Percentiles rank a stretch among this genome's conserved stretches.
phyloP scores from a whole-genome alignment of 805 yeast species.

The Yamadazyma kitorensis region DNA sequence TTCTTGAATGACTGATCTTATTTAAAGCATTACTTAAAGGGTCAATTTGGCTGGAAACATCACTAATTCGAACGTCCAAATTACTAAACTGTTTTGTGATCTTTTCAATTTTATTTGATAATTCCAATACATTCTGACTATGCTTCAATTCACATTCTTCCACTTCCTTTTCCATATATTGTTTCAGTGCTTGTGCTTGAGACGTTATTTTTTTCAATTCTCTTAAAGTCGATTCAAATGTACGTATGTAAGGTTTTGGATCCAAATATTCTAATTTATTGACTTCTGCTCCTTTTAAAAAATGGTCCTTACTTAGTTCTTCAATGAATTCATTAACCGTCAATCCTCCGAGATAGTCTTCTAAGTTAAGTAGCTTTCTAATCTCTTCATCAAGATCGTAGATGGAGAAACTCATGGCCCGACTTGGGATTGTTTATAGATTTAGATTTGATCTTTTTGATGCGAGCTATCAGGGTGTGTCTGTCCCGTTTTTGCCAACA shows the following conservation, averaged over 20 bases:
- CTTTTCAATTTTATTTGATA: conserved; percentile 46
- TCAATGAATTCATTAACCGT: conserved; percentile 80
- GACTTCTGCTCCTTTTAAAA: conserved; percentile 47
- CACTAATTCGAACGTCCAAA: conserved; percentile 52
- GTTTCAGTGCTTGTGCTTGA: conserved; percentile 52
- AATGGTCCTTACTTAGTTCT: conserved; percentile 68
- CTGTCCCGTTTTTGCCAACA: too few relatives aligned
- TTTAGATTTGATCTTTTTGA: too few relatives aligned
- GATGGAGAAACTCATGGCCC: conserved; percentile 42
- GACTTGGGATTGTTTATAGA: too few relatives aligned
- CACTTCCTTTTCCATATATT: conserved; percentile 54
- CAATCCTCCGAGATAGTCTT: conserved; percentile 64
- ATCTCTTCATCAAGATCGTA: conserved; percentile 67
- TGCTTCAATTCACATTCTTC: conserved; percentile 63
- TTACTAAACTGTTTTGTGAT: conserved; percentile 47
- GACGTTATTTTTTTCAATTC: conserved; percentile 63
- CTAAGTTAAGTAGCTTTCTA: conserved; percentile 51
- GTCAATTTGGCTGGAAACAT: conserved; percentile 56
- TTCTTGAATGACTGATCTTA: conserved; percentile 67
- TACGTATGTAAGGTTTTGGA: conserved; percentile 91
- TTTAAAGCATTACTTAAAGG: conserved; percentile 71
- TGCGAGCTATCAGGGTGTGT: too few relatives aligned
- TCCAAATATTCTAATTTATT: conserved; percentile 61
- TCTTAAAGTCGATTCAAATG: conserved; percentile 80
- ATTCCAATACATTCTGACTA: conserved; percentile 58